These are phyloP conservation scores for Geoglossum glabrum DNA, from an alignment of 495 filamentous ascomycete genomes.

Conservation along the genomic window DNA sequence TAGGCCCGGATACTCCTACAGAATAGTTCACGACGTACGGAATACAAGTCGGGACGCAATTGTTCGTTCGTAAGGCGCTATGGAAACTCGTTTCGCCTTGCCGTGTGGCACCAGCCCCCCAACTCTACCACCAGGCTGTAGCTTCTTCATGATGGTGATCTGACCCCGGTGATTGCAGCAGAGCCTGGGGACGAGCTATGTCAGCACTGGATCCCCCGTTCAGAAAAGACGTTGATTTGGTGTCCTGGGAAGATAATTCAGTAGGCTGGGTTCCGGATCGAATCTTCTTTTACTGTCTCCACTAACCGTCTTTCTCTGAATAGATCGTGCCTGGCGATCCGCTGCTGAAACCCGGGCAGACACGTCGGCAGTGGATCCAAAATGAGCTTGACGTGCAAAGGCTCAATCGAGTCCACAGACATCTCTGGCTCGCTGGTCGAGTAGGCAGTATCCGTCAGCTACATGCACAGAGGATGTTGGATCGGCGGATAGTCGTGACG, in stretches of 20 bases:
- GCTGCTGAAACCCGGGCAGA: neutral
- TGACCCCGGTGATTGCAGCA: neutral
- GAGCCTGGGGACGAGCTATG: neutral
- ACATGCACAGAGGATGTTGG: neutral
- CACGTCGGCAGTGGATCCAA: neutral
- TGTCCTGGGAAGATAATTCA: neutral
- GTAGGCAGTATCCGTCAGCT: neutral
- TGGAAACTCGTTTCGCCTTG: too few relatives aligned
- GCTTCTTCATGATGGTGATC: neutral
- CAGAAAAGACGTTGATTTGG: neutral
- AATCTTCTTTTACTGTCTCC: neutral
- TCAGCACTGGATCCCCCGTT: neutral
- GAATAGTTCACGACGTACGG: too few relatives aligned
- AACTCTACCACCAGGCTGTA: too few relatives aligned
- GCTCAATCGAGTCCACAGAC: neutral
- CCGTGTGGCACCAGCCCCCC: too few relatives aligned
- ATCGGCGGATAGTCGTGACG: neutral
- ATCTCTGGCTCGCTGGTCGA: conserved; percentile 1
- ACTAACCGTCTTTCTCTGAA: conserved; percentile 1
- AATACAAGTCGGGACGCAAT: too few relatives aligned
- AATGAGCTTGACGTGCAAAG: neutral
- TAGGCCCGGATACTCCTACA: too few relatives aligned
- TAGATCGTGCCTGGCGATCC: neutral
- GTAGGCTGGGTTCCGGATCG: neutral
- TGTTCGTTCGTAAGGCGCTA: too few relatives aligned